Evolutionary conservation across 1,284 basidiomycete species (phyloP).

Genomic region (Sporisorium iseilematis-ciliati): DNA sequence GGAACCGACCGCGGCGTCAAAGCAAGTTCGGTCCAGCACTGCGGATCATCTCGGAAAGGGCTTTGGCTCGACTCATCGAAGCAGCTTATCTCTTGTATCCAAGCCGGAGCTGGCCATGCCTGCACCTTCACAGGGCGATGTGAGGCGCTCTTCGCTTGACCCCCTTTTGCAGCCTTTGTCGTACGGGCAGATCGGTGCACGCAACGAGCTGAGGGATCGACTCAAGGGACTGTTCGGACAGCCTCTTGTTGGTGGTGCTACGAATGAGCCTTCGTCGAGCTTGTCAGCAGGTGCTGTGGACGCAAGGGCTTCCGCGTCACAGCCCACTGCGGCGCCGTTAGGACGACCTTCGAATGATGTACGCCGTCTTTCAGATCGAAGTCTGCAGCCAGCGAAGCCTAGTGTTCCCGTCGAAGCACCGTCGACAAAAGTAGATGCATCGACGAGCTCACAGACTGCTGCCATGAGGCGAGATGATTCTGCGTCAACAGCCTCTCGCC

Average conservation of each 20-base stretch:
- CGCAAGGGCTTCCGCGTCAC: neutral
- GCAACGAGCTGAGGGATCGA: conserved; percentile 30
- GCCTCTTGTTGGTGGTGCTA: conserved; percentile 28
- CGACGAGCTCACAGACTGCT: neutral
- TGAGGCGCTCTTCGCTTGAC: conserved; percentile 23
- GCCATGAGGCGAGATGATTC: neutral
- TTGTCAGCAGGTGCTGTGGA: neutral
- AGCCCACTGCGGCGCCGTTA: neutral
- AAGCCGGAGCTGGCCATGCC: neutral
- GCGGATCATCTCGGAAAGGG: conserved; percentile 1
- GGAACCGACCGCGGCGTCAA: neutral
- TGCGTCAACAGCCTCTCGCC: conserved; percentile 1
- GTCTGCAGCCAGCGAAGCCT: neutral
- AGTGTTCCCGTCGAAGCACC: neutral
- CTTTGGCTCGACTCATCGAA: neutral
- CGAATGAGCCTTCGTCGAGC: neutral
- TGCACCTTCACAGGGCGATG: neutral
- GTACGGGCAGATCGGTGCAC: conserved; percentile 17
- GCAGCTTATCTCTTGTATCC: neutral
- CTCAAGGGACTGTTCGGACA: conserved; percentile 54
- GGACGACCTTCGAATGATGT: neutral
- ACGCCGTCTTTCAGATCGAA: conserved; percentile 1
- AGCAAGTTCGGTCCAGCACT: neutral
- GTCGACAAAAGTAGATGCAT: neutral
- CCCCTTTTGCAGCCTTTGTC: conserved; percentile 37